Base-by-base conservation (phyloP, 2,329 filamentous ascomycete species). In the Aspergillus novofumigatus region DNA sequence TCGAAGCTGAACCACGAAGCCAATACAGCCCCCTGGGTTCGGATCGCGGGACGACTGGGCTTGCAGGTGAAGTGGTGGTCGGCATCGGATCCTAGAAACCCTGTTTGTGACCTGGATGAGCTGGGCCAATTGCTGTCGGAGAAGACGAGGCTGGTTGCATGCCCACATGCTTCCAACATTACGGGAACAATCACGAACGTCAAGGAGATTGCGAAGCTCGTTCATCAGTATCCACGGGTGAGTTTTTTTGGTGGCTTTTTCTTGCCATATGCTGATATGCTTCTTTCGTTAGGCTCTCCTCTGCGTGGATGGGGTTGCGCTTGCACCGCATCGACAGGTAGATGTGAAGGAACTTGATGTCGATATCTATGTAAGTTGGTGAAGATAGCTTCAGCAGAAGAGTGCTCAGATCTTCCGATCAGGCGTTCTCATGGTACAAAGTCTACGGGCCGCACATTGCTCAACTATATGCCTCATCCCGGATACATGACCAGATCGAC, bases 401-500 rank as follows among this genome's bases (percentile, higher is more conserved):
- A 28, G 23, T n/a, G 38, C 21, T 14, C 17, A 42, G 1, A 23
- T 32, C 2, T 45, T 11, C 21, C 20, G 20, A 20, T 20, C 42
- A 70, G 67, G 75, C 80, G n/a, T 91, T 92, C 68, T 86, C 82
- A 0, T 92, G 89, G 89, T 92, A 92, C 75, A 93, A 93, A 70
- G 84, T 92, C 1, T 92, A 89, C 67, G 90, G 89, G 0, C 89
- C 90, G 1, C 90, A 92, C 63, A 79, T 92, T 1, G 81, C 88
- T 0, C 82, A 87, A 61, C 76, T 93, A 1, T 93, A 91, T 67
- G 87, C 83, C 4, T 83, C 83, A 25, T 76, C 77, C 4, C 66
- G 72, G 0, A 85, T 84, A 0, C 84, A 88, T 58, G 66, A 80
- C 17, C 71, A 80, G 50, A 76, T 91, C 54, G 74, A 74, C 4